A percentile compares a stretch with the other conserved stretches of the same genome.
These are phyloP conservation scores for Erigeron philadelphicus DNA, from an alignment of 140 eudicot species.

Conservation along the genomic window DNA sequence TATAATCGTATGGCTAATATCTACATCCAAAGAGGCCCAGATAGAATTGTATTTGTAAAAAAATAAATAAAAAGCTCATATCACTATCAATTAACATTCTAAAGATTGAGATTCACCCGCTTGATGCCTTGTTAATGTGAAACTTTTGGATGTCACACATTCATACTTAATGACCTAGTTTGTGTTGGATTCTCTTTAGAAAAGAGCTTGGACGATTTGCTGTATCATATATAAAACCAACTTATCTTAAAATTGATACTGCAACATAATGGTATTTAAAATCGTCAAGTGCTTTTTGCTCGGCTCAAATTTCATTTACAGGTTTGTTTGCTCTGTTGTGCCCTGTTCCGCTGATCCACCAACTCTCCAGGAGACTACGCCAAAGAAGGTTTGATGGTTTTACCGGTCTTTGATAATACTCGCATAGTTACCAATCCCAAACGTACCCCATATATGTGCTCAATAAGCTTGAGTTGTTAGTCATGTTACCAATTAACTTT, in stretches of 20 bases:
- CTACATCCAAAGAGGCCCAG: neutral
- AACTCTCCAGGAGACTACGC: too few relatives aligned
- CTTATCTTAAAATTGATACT: neutral
- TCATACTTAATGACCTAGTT: neutral
- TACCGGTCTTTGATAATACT: too few relatives aligned
- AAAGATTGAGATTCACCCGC: neutral
- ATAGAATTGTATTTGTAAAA: constrained; percentile 3
- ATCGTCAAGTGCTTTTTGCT: too few relatives aligned
- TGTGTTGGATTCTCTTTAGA: too few relatives aligned
- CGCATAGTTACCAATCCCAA: too few relatives aligned
- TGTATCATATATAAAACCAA: neutral
- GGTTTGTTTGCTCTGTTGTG: neutral
- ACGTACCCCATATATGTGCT: too few relatives aligned
- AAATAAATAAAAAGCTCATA: neutral
- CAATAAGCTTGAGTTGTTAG: too few relatives aligned
- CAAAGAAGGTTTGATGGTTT: too few relatives aligned
- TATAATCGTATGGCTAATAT: constrained; percentile 44
- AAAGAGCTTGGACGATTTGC: neutral
- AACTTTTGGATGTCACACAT: neutral
- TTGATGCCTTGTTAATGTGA: neutral
- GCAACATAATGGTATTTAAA: neutral
- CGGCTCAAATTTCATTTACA: neutral
- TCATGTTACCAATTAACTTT: too few relatives aligned
- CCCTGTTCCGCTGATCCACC: too few relatives aligned
- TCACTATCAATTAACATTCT: neutral